Evolutionary conservation across 768 basidiomycete genomes (phyloP).

Genomic region (Chiua virens): DNA sequence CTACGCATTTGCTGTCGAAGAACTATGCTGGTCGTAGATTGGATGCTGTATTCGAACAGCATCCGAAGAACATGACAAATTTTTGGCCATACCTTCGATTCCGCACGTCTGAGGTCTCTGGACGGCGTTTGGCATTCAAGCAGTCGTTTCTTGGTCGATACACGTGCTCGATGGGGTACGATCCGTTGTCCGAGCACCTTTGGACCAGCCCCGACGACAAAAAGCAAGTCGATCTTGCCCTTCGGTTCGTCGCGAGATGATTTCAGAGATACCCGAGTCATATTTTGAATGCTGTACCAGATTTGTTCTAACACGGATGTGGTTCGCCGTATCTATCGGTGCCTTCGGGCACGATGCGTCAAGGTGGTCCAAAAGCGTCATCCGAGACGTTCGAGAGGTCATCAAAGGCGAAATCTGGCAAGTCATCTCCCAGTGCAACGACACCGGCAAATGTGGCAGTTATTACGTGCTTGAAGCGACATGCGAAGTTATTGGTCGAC

Average conservation of each 20-base stretch:
- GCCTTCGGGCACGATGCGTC: slow-evolving; percentile 30
- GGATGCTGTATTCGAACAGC: slow-evolving; percentile 34
- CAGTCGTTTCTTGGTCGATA: slow-evolving; percentile 51
- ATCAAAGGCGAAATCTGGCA: slow-evolving; percentile 61
- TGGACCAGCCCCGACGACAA: slow-evolving; percentile 63
- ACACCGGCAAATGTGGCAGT: slow-evolving; percentile 23
- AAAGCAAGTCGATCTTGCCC: slow-evolving; percentile 53
- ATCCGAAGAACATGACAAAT: slow-evolving; percentile 51
- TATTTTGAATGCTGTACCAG: slow-evolving; percentile 36
- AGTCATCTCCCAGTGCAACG: slow-evolving; percentile 35
- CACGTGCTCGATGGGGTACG: slow-evolving; percentile 27
- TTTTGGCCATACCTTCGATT: slow-evolving; percentile 70
- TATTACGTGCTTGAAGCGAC: slow-evolving; percentile 69
- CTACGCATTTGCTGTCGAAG: slow-evolving; percentile 45
- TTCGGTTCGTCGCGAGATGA: slow-evolving; percentile 44
- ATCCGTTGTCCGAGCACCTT: slow-evolving; percentile 43
- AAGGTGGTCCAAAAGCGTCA: slow-evolving; percentile 35
- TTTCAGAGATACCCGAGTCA: not conserved
- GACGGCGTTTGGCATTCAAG: slow-evolving; percentile 40
- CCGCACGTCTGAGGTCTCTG: slow-evolving; percentile 44
- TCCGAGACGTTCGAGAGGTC: slow-evolving; percentile 53
- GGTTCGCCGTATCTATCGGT: slow-evolving; percentile 61
- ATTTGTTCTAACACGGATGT: slow-evolving; percentile 62
- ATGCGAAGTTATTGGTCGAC: slow-evolving; percentile 66
- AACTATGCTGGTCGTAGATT: slow-evolving; percentile 54